Conservation (phyloP, 176 grass and related monocot genomes). For the Oryza officinalis region DNA sequence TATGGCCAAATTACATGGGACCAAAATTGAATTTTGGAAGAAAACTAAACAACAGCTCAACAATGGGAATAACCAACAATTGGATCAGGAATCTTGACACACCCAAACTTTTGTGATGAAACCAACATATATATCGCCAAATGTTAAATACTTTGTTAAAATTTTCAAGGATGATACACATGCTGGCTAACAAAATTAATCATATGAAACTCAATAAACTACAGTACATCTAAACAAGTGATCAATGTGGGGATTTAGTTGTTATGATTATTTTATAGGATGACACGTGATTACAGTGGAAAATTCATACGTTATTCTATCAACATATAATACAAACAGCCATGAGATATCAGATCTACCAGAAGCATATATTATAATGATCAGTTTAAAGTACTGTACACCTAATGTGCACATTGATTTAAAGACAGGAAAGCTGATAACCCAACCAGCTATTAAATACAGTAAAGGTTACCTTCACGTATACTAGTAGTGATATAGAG, state of each 20-base stretch:
- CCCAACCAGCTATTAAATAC: slow-evolving; percentile 7
- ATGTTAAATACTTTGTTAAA: neutral
- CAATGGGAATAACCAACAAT: neutral
- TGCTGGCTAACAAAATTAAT: neutral
- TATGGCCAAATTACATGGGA: neutral
- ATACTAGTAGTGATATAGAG: neutral
- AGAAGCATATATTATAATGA: neutral
- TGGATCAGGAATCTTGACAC: neutral
- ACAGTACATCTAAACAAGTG: slow-evolving; percentile 1
- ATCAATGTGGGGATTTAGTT: neutral
- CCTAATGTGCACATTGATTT: neutral
- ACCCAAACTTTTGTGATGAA: neutral
- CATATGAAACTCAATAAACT: neutral
- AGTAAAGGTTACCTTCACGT: neutral
- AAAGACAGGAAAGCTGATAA: neutral
- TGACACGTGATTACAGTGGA: neutral
- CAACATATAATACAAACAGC: neutral
- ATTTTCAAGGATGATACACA: neutral
- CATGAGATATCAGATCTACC: slow-evolving; percentile 6
- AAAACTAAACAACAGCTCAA: neutral
- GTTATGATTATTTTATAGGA: neutral
- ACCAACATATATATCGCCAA: neutral
- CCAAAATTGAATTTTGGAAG: neutral
- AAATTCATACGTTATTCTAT: neutral
- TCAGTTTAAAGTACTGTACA: neutral